Evolutionary conservation across 169 alveolate species (phyloP).

Genomic region (Eimeria acervulina): DNA sequence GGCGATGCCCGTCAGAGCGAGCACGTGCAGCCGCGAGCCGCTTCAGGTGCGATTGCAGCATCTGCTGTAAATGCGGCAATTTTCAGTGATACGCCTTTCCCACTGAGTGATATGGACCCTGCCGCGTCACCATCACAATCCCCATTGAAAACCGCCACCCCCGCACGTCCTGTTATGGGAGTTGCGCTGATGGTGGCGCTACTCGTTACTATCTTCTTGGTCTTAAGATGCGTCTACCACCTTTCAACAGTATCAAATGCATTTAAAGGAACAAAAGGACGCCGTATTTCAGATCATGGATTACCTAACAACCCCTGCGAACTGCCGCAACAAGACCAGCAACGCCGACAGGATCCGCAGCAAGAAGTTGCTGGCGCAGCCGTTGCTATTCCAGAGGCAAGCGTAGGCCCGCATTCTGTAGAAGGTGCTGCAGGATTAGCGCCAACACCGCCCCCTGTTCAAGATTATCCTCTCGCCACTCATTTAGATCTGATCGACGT

Average conservation of each 20-base stretch:
- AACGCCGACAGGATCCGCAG: not conserved
- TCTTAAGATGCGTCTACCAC: conserved; percentile 5
- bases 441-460: not conserved
- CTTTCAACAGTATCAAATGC: not conserved
- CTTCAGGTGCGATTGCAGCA: not conserved
- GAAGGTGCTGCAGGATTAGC: not conserved
- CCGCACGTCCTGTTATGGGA: not conserved
- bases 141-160: not conserved
- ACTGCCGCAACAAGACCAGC: not conserved
- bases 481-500: not conserved
- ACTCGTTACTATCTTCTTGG: not conserved
- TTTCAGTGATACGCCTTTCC: not conserved
- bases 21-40: not conserved
- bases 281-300: not conserved
- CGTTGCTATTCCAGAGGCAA: not conserved
- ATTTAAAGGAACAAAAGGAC: not conserved
- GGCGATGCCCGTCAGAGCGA: not conserved
- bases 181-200: not conserved
- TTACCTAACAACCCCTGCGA: not conserved
- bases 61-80: not conserved
- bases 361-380: conserved; percentile 3
- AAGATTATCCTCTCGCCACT: not conserved
- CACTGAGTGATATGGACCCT: not conserved
- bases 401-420: not conserved
- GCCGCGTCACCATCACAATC: not conserved